These are phyloP conservation scores for Jatropha podagrica DNA, from an alignment of 441 rosid genomes.

Conservation along the genomic window DNA sequence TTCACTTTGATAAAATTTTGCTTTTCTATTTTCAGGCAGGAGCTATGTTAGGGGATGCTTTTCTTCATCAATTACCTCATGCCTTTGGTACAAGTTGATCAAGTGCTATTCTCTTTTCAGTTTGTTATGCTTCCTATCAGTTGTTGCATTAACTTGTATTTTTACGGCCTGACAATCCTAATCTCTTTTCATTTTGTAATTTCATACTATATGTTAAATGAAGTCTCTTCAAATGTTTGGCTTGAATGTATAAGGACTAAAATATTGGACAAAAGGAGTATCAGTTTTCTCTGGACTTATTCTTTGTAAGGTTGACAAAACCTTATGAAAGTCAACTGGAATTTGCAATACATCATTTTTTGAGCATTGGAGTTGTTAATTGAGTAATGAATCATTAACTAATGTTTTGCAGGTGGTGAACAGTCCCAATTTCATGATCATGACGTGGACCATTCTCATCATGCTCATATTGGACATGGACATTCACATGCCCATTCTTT, in stretches of 20 bases:
- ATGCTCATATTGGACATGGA: constrained; percentile 39
- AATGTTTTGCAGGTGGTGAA: constrained; percentile 64
- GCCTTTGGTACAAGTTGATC: constrained; percentile 76
- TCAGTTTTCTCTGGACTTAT: neutral
- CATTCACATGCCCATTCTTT: constrained; percentile 73
- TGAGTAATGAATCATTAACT: constrained; percentile 10
- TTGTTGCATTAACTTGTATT: neutral
- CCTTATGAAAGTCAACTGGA: neutral
- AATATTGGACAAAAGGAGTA: too few species aligned
- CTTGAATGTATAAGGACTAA: neutral
- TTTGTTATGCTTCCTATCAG: neutral
- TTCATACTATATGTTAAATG: neutral
- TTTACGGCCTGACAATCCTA: neutral
- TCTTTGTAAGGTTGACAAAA: neutral
- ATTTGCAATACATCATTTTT: constrained; percentile 1
- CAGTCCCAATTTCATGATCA: constrained; percentile 70
- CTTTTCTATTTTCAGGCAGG: constrained; percentile 66
- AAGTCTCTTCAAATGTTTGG: neutral
- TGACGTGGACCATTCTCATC: constrained; percentile 44
- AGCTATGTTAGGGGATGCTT: constrained; percentile 99
- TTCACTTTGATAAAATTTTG: constrained; percentile 16
- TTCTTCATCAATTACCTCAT: constrained; percentile 97
- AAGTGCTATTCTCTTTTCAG: constrained; percentile 11
- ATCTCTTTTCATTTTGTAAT: neutral
- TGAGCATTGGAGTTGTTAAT: neutral